A percentile compares a stretch with the other conserved stretches of the same genome.
Conservation (phyloP, 2,329 filamentous ascomycete genomes). For the Trichoderma sp. region DNA sequence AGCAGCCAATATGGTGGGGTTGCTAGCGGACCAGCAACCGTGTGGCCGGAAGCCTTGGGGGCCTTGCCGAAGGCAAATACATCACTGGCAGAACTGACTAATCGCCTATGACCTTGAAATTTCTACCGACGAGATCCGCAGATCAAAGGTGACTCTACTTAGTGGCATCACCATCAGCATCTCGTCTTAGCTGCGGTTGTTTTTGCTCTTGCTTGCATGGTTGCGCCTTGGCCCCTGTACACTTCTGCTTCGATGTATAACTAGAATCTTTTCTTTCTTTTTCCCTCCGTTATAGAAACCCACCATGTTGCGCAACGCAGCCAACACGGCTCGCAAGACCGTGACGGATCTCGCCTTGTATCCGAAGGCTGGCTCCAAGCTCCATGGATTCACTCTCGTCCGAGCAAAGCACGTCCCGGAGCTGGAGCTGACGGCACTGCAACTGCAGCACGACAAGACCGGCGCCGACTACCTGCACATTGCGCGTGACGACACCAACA, state of each 20-base stretch:
- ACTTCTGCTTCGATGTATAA: conserved; percentile 12
- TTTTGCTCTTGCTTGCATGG: not conserved
- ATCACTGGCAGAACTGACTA: conserved; percentile 5
- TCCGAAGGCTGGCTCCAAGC: conserved; percentile 77
- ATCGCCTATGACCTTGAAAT: conserved; percentile 1
- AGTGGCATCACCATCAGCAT: not conserved
- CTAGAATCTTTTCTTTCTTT: not conserved
- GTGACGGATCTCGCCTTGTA: conserved; percentile 75
- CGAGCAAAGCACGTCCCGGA: conserved; percentile 91
- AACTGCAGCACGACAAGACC: conserved; percentile 91
- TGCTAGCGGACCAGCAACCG: conserved; percentile 19
- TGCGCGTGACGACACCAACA: conserved; percentile 93
- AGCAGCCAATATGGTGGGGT: conserved; percentile 17
- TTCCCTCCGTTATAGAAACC: not conserved
- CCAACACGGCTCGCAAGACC: conserved; percentile 58
- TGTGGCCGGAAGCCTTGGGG: conserved; percentile 5
- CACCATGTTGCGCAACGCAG: conserved; percentile 55
- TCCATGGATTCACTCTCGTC: conserved; percentile 91
- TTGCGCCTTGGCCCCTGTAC: not conserved
- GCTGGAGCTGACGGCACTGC: conserved; percentile 86
- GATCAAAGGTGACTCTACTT: not conserved
- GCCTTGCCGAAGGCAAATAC: not conserved
- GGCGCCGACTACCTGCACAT: conserved; percentile 96
- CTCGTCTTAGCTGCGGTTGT: not conserved
- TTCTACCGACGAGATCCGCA: conserved; percentile 2